These are phyloP conservation scores for Syzygium grande DNA, from an alignment of 345 rosid genomes.

Conservation along the genomic window DNA sequence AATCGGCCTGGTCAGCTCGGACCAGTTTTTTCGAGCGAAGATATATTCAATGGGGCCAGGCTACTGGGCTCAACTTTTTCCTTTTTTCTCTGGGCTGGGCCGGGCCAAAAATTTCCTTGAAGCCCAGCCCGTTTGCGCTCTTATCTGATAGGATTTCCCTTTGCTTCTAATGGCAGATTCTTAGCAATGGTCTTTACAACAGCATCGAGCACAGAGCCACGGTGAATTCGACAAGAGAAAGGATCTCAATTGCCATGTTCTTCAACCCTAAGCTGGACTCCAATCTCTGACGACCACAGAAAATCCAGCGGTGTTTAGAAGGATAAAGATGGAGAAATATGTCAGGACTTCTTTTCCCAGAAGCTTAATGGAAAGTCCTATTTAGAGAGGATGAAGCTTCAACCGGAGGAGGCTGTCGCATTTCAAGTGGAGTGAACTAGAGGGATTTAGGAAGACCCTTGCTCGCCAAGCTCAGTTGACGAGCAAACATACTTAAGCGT, in stretches of 20 bases:
- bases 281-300: not conserved
- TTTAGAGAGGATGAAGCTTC: not conserved
- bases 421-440: not conserved
- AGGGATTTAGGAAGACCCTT: not conserved
- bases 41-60: not conserved
- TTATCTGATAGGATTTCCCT: not conserved
- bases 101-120: not conserved
- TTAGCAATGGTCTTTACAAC: conserved; percentile 6
- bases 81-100: not conserved
- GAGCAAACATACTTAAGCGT: not conserved
- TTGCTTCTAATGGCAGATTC: not conserved
- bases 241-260: conserved; percentile 3
- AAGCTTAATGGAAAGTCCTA: conserved; percentile 3
- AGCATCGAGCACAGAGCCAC: conserved; percentile 15
- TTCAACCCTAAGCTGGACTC: conserved; percentile 7
- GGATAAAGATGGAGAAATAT: conserved; percentile 5
- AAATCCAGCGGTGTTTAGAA: conserved; percentile 6
- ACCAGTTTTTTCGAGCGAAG: not conserved
- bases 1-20: not conserved
- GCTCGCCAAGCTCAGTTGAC: not conserved
- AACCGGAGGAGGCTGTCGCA: not conserved
- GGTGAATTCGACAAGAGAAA: not conserved
- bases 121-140: not conserved
- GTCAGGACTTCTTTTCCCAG: not conserved
- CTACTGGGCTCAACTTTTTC: not conserved